phyloP scores from a whole-genome alignment of 2,329 filamentous ascomycete species.

The Seiridium cupressi region DNA sequence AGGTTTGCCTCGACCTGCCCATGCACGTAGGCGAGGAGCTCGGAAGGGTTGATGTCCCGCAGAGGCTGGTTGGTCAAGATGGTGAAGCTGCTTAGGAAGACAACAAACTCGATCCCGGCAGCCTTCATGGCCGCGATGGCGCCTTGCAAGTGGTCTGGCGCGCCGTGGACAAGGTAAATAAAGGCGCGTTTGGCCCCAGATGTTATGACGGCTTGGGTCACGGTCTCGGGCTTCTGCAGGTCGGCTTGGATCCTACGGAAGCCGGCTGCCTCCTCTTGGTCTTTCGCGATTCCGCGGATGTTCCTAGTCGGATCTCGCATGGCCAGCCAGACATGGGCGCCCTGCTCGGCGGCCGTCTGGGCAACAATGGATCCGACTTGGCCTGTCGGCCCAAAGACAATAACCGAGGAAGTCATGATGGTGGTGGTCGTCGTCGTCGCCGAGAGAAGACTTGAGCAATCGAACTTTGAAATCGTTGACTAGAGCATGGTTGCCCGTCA shows the following conservation, averaged over 20 bases:
- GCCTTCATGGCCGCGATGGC: slow-evolving; percentile 40
- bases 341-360: slow-evolving; percentile 30
- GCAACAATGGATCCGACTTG: slow-evolving; percentile 37
- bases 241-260: slow-evolving; percentile 42
- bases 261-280: slow-evolving; percentile 24
- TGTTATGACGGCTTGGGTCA: slow-evolving; percentile 36
- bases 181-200: slow-evolving; percentile 46
- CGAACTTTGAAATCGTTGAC: too few relatives aligned
- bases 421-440: not conserved
- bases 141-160: slow-evolving; percentile 33
- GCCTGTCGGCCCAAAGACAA: slow-evolving; percentile 49
- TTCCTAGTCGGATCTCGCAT: slow-evolving; percentile 42
- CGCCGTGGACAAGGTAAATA: slow-evolving; percentile 38
- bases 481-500: too few relatives aligned
- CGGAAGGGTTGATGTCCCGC: slow-evolving; percentile 19
- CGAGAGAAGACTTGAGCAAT: not conserved
- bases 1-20: slow-evolving; percentile 42
- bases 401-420: slow-evolving; percentile 14
- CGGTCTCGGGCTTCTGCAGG: slow-evolving; percentile 36
- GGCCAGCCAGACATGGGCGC: slow-evolving; percentile 41
- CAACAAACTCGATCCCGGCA: slow-evolving; percentile 41
- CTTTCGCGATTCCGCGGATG: slow-evolving; percentile 19
- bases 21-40: slow-evolving; percentile 38
- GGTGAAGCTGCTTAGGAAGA: slow-evolving; percentile 42
- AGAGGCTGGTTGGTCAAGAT: slow-evolving; percentile 22